Evolutionary conservation across 768 basidiomycete species (phyloP).

Genomic region (Termitomyces bulborhizus): DNA sequence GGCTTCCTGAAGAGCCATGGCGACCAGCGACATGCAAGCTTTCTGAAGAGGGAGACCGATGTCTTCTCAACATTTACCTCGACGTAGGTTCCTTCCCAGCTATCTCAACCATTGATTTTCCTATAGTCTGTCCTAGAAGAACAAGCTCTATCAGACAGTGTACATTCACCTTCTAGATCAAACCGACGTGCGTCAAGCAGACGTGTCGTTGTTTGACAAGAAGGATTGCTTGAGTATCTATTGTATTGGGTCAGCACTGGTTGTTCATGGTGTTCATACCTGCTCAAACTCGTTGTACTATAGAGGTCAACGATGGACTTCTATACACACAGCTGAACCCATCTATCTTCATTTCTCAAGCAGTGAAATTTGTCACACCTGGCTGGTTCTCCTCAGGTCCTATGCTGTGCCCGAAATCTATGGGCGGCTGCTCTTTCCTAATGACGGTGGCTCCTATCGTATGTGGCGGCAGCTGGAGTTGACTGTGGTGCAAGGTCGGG

Average conservation of each 20-base stretch:
- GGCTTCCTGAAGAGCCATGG: slow-evolving; percentile 55
- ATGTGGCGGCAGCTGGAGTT: slow-evolving; percentile 85
- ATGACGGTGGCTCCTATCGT: slow-evolving; percentile 73
- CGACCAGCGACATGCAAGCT: slow-evolving; percentile 67
- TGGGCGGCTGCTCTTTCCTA: slow-evolving; percentile 46
- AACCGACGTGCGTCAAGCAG: slow-evolving; percentile 74
- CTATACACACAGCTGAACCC: slow-evolving; percentile 48
- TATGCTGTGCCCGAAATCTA: slow-evolving; percentile 80
- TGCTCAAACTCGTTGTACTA: background rate
- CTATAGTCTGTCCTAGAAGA: slow-evolving; percentile 45
- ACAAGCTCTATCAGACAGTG: slow-evolving; percentile 66
- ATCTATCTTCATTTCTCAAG: slow-evolving; percentile 71
- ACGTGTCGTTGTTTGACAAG: slow-evolving; percentile 70
- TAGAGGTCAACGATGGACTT: slow-evolving; percentile 59
- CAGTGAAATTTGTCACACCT: slow-evolving; percentile 58
- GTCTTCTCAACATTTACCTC: slow-evolving; percentile 66
- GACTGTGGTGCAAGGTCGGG: slow-evolving; percentile 66
- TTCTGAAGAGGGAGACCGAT: slow-evolving; percentile 59
- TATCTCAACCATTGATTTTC: background rate
- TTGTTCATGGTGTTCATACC: background rate
- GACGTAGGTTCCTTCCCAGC: slow-evolving; percentile 43
- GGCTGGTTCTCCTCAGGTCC: slow-evolving; percentile 76
- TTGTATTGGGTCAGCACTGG: slow-evolving; percentile 42
- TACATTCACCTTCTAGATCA: slow-evolving; percentile 68
- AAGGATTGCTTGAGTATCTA: slow-evolving; percentile 73